Percentiles rank a stretch among this genome's conserved stretches.
phyloP scores from a whole-genome alignment of 805 yeast genomes.

The Vanderwaltozyma polyspora region DNA sequence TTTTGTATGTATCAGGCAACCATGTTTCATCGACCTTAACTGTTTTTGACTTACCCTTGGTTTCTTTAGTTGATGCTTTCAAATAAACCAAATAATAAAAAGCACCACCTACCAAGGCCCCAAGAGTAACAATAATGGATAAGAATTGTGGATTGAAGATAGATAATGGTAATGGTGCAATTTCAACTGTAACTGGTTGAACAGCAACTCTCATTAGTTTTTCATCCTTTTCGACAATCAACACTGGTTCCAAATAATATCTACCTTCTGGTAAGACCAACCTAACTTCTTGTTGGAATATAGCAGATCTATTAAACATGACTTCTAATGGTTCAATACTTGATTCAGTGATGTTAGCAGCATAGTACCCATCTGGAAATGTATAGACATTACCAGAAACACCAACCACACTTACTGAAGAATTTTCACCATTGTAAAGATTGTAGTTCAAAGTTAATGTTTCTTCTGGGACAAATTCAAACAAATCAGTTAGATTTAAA shows the following conservation, averaged over 20 bases:
- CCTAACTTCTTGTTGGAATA: conserved; percentile 48
- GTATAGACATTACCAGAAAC: conserved; percentile 56
- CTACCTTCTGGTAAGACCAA: conserved; percentile 47
- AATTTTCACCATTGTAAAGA: conserved; percentile 43
- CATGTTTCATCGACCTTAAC: conserved; percentile 35
- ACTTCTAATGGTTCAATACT: conserved; percentile 50
- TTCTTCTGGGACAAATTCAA: conserved; percentile 42
- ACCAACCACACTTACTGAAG: conserved; percentile 45
- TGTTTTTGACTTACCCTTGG: conserved; percentile 1
- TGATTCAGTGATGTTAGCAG: conserved; percentile 55
- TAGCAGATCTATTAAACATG: conserved; percentile 36
- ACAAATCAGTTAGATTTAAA: conserved; percentile 28
- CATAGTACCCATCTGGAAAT: conserved; percentile 39
- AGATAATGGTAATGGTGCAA: conserved; percentile 58
- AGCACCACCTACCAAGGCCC: conserved; percentile 36
- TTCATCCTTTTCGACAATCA: conserved; percentile 42
- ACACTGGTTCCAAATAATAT: conserved; percentile 48
- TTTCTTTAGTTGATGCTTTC: conserved; percentile 3
- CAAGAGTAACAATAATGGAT: conserved; percentile 45
- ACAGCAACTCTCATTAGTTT: conserved; percentile 45
- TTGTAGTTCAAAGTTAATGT: conserved; percentile 39
- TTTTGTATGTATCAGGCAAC: conserved; percentile 47
- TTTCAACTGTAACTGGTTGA: conserved; percentile 43
- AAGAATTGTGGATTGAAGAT: conserved; percentile 63
- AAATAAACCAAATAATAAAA: conserved; percentile 31